phyloP scores from a whole-genome alignment of 2,329 filamentous ascomycete species.

The Keithomyces neogunnii region DNA sequence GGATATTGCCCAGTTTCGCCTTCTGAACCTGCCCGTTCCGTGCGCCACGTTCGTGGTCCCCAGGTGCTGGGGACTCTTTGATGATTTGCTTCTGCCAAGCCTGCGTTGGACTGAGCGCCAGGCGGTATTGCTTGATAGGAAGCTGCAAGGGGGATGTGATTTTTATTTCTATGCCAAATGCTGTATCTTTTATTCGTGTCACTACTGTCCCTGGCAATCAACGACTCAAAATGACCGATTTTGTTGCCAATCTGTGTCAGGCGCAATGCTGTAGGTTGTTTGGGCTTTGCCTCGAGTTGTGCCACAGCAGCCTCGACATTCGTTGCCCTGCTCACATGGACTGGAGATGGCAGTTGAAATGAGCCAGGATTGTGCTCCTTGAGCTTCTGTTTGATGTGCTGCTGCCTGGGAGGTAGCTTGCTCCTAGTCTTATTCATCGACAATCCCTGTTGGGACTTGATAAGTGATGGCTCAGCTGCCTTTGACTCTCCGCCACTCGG shows the following conservation, averaged over 20 bases:
- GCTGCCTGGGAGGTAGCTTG: neutral
- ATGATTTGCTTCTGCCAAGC: neutral
- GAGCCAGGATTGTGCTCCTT: neutral
- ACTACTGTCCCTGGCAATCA: constrained; percentile 2
- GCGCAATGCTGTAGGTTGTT: neutral
- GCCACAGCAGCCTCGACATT: neutral
- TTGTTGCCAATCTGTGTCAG: constrained; percentile 4
- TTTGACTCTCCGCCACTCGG: neutral
- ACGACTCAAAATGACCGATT: constrained; percentile 8
- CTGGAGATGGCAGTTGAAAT: neutral
- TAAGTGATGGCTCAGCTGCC: neutral
- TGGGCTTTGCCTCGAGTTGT: neutral
- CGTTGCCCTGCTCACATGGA: neutral
- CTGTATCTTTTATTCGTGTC: neutral
- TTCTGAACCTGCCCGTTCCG: neutral
- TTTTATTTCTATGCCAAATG: neutral
- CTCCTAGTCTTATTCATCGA: neutral
- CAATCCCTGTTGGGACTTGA: neutral
- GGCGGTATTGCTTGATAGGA: neutral
- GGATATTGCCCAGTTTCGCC: neutral
- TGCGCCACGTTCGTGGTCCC: constrained; percentile 4
- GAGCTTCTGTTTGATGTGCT: neutral
- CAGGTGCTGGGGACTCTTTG: constrained; percentile 4
- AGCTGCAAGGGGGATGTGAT: neutral
- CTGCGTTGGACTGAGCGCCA: neutral